phyloP scores from a whole-genome alignment of 1,139 yeast genomes.

The Magnusiomyces starmeri region DNA sequence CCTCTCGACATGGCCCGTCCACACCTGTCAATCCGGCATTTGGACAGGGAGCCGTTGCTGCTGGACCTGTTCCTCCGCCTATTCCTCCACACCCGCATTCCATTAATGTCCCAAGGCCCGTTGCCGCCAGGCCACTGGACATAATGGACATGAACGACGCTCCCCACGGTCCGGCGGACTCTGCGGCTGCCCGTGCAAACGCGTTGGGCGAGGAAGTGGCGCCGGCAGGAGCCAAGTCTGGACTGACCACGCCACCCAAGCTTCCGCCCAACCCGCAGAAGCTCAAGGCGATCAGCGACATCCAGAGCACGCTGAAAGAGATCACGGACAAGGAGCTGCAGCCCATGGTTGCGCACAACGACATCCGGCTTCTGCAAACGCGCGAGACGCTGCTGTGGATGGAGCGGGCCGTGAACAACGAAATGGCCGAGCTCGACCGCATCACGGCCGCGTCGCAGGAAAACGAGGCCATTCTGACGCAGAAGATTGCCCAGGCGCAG shows the following conservation, averaged over 20 bases:
- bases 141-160: constrained; percentile 20
- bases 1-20: constrained; percentile 13
- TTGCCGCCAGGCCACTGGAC: constrained; percentile 12
- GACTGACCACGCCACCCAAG: constrained; percentile 20
- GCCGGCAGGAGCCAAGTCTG: constrained; percentile 11
- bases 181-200: constrained; percentile 33
- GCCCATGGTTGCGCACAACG: constrained; percentile 37
- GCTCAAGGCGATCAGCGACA: constrained; percentile 24
- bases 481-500: constrained; percentile 29
- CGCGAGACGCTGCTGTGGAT: constrained; percentile 26
- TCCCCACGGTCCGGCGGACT: constrained; percentile 17
- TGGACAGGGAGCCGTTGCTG: no score
- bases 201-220: constrained; percentile 22
- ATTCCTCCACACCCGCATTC: constrained; percentile 8
- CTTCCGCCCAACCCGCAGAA: constrained; percentile 25
- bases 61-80: constrained; percentile 18
- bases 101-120: background rate
- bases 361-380: constrained; percentile 56
- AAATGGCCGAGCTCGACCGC: constrained; percentile 70
- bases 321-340: constrained; percentile 31
- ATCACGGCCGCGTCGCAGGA: constrained; percentile 35
- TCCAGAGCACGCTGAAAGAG: constrained; percentile 13
- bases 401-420: constrained; percentile 41
- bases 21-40: constrained; percentile 7
- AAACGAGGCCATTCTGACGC: constrained; percentile 32